Conservation (phyloP, 106 monocot species). For the Amphibolis antarctica region DNA sequence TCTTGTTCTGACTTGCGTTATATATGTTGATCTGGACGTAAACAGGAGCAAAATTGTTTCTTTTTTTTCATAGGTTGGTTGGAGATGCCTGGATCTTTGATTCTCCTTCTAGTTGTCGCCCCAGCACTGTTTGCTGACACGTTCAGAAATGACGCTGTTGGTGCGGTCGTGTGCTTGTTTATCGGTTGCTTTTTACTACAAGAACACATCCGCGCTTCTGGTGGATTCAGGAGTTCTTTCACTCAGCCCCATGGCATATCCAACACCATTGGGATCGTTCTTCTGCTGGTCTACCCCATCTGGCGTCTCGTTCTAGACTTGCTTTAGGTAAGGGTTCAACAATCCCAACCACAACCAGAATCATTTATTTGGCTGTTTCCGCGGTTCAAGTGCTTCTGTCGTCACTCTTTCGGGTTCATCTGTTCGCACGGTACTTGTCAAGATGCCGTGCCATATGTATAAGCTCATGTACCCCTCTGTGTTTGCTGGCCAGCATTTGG, state of each 20-base stretch:
- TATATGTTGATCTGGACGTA: no score
- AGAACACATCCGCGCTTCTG: conserved; percentile 83
- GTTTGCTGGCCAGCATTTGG: no score
- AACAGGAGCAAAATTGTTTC: no score
- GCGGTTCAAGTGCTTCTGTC: no score
- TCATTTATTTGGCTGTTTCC: no score
- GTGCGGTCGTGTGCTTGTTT: conserved; percentile 41
- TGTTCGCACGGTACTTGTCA: no score
- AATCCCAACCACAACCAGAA: no score
- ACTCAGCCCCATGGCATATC: conserved; percentile 64
- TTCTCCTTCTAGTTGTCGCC: conserved; percentile 63
- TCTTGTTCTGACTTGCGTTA: no score
- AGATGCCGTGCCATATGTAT: no score
- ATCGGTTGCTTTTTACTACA: conserved; percentile 81
- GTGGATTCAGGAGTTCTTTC: conserved; percentile 76
- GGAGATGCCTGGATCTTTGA: conserved; percentile 65
- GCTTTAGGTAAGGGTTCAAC: conserved; percentile 11
- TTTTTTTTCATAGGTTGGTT: conserved; percentile 39
- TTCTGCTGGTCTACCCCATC: conserved; percentile 68
- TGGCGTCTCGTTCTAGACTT: conserved; percentile 43
- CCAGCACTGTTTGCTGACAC: conserved; percentile 47
- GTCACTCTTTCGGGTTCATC: no score
- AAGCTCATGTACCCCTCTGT: no score
- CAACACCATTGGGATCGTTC: conserved; percentile 70
- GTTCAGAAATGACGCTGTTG: conserved; percentile 25